Evolutionary conservation across 345 rosid species (phyloP), one percentile per base, ranked within the genome.

Genomic region (Lepidium aucheri): DNA sequence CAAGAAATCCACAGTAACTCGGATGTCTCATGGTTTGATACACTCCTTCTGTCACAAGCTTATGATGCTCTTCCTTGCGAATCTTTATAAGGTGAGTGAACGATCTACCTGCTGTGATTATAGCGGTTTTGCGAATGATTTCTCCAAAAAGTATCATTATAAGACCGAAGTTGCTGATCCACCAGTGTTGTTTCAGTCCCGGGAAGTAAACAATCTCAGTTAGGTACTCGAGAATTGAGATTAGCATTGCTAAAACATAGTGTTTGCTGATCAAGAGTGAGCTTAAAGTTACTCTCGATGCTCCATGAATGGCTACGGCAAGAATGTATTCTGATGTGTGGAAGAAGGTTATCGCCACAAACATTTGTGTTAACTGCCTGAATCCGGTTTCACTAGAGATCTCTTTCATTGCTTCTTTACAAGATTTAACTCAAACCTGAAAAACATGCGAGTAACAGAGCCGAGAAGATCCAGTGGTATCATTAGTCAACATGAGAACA

Each of bases 51-150:
- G 90, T 86, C 50, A 86, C 74, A 59, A 86, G 80, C 65, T 43
- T 73, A 42, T 86, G 96, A 63, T 80, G 81, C 54, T 82, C 88
- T 63, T 83, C 90, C 3, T 47, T 78, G 33, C 42, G 14, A n/a
- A 74, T 50, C 83, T 76, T 83, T 65, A 86, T 89, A 5, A 86
- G 77, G 70, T 89, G 96, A 0, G 96, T 85, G 78, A 86, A 89
- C 26, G 87, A 67, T 16, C 53, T 71, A n/a, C 90, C 90, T 0
- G 96, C 96, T 5, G 90, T 89, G 65, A 86, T 67, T 52, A 86
- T 79, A 0, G 89, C 93, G 42, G 74, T 53, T 66, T 85, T 89
- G 26, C 89, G 69, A 22, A 85, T 75, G 49, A 83, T 33, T 72
- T 88, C 90, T 22, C 92, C 96, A 4, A 71, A 6, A 8, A 77